phyloP scores from a whole-genome alignment of 306 rosid genomes.

The Pachyrhizus erosus region DNA sequence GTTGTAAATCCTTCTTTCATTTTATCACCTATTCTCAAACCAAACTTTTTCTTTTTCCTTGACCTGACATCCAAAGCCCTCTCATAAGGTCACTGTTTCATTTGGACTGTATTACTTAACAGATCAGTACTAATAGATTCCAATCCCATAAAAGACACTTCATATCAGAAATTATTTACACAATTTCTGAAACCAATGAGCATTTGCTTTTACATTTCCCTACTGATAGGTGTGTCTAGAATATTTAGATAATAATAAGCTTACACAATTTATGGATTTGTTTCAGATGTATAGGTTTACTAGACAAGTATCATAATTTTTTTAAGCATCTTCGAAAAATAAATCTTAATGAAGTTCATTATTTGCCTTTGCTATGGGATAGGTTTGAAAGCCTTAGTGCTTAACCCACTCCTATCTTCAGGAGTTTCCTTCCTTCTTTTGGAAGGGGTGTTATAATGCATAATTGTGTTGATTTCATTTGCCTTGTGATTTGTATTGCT shows the following conservation, averaged over 20 bases:
- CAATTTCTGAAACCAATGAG: background rate
- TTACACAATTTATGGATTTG: background rate
- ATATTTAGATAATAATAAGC: background rate
- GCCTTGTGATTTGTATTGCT: background rate
- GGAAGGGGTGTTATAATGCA: background rate
- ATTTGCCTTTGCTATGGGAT: background rate
- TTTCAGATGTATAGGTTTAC: background rate
- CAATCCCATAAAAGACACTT: background rate
- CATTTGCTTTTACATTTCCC: background rate
- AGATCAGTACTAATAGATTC: background rate
- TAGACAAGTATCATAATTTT: background rate
- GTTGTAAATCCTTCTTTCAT: background rate
- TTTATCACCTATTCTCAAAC: background rate
- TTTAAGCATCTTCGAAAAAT: background rate
- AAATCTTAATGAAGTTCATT: background rate
- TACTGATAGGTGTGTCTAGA: background rate
- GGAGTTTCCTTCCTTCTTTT: background rate
- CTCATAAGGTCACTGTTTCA: background rate
- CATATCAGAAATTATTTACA: background rate
- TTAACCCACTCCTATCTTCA: background rate
- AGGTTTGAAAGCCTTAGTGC: background rate
- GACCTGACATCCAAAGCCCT: background rate
- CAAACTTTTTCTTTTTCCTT: background rate
- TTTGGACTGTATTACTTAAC: constrained; percentile 2
- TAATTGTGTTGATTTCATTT: background rate